phyloP scores from a whole-genome alignment of 495 filamentous ascomycete species.

The Xylaria acuta region DNA sequence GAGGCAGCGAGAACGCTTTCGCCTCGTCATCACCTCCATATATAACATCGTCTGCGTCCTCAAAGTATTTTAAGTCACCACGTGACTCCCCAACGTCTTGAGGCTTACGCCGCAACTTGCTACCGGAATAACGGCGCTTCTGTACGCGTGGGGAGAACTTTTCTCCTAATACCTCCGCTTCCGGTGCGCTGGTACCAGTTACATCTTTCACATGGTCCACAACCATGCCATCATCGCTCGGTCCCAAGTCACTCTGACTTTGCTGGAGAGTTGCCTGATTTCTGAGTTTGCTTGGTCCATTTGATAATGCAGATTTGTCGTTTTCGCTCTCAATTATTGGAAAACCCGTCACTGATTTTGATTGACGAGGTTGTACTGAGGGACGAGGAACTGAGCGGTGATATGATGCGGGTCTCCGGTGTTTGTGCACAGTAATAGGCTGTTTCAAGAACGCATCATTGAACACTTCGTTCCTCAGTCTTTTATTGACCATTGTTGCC shows the following conservation, averaged over 20 bases:
- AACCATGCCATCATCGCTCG: conserved; percentile 20
- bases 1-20: conserved; percentile 76
- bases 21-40: conserved; percentile 82
- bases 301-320: conserved; percentile 7
- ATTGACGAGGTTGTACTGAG: conserved; percentile 39
- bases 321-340: conserved; percentile 19
- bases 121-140: conserved; percentile 78
- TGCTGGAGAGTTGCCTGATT: conserved; percentile 31
- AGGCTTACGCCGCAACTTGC: conserved; percentile 73
- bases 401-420: conserved; percentile 62
- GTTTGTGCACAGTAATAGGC: conserved; percentile 65
- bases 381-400: conserved; percentile 62
- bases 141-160: conserved; percentile 45
- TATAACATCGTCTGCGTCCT: conserved; percentile 75
- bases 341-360: not conserved
- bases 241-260: conserved; percentile 43
- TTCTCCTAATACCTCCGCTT: conserved; percentile 54
- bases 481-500: conserved; percentile 90
- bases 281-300: conserved; percentile 23
- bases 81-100: conserved; percentile 65
- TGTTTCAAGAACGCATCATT: conserved; percentile 92
- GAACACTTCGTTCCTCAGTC: conserved; percentile 88
- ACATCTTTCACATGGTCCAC: conserved; percentile 50
- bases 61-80: conserved; percentile 80
- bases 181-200: conserved; percentile 62